phyloP scores from a whole-genome alignment of 345 rosid genomes.

The Melaleuca alternifolia region DNA sequence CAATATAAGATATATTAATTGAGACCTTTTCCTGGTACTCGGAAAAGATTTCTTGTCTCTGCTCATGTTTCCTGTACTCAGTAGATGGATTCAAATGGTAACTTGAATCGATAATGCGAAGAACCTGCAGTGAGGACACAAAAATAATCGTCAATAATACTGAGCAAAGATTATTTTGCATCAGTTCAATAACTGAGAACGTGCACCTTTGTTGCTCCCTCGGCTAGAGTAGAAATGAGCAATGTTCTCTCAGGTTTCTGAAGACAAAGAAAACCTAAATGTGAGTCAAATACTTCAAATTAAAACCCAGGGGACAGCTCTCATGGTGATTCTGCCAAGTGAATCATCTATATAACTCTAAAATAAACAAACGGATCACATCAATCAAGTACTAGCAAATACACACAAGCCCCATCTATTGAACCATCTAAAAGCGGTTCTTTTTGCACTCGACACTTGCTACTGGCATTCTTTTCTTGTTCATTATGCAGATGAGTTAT shows the following conservation, averaged over 20 bases:
- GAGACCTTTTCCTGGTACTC: slow-evolving; percentile 64
- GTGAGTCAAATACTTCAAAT: background rate
- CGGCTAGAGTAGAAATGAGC: slow-evolving; percentile 57
- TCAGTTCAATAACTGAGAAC: background rate
- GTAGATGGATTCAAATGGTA: slow-evolving; percentile 36
- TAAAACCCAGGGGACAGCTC: background rate
- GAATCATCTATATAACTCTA: background rate
- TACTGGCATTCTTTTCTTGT: background rate
- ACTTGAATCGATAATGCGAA: slow-evolving; percentile 70
- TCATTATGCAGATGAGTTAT: background rate
- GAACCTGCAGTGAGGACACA: slow-evolving; percentile 42
- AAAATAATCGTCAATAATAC: background rate
- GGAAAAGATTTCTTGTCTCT: slow-evolving; percentile 29
- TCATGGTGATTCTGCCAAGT: background rate
- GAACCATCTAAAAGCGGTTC: background rate
- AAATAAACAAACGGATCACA: background rate
- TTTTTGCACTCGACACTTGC: background rate
- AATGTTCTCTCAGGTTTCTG: slow-evolving; percentile 88
- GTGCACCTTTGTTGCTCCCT: slow-evolving; percentile 83
- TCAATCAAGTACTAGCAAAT: background rate
- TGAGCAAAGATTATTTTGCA: background rate
- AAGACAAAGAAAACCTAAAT: slow-evolving; percentile 5
- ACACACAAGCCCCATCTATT: background rate
- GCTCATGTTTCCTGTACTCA: slow-evolving; percentile 38
- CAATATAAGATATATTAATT: slow-evolving; percentile 48